phyloP scores from a whole-genome alignment of 176 grass and related monocot species.

The Luzula sylvatica region DNA sequence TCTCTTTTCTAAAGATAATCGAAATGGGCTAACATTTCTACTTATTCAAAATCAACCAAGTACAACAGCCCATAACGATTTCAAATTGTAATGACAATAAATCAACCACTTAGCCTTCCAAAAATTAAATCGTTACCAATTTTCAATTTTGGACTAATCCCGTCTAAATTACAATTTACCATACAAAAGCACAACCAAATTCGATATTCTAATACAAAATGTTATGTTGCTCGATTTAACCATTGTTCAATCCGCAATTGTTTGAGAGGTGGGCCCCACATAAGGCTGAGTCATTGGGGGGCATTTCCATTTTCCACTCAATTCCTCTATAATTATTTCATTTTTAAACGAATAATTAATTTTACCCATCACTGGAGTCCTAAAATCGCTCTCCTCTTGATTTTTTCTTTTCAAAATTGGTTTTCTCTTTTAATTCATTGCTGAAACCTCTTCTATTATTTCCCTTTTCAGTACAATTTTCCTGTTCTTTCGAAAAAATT shows the following conservation, averaged over 20 bases:
- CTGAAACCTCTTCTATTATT: background rate
- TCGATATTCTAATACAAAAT: background rate
- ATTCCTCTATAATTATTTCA: background rate
- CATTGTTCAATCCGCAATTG: conserved; percentile 52
- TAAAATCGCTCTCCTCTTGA: conserved; percentile 4
- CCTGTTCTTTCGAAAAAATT: background rate
- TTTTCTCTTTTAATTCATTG: background rate
- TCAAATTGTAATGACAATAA: too few species aligned
- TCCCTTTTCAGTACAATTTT: background rate
- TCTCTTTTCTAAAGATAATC: too few species aligned
- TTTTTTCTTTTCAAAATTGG: background rate
- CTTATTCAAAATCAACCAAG: too few species aligned
- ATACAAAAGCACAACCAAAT: too few species aligned
- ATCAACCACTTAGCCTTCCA: too few species aligned
- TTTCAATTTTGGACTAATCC: too few species aligned
- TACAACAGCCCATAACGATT: too few species aligned
- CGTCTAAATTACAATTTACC: too few species aligned
- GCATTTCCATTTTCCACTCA: conserved; percentile 47
- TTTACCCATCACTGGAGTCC: conserved; percentile 31
- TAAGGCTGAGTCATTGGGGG: conserved; percentile 46
- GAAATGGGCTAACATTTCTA: too few species aligned
- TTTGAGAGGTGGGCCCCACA: conserved; percentile 43
- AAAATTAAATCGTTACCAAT: too few species aligned
- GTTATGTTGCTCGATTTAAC: conserved; percentile 34
- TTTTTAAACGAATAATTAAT: conserved; percentile 24